Evolutionary conservation across 306 rosid genomes (phyloP), one percentile per base, ranked within the genome.

Genomic region (Macrotyloma uniflorum): DNA sequence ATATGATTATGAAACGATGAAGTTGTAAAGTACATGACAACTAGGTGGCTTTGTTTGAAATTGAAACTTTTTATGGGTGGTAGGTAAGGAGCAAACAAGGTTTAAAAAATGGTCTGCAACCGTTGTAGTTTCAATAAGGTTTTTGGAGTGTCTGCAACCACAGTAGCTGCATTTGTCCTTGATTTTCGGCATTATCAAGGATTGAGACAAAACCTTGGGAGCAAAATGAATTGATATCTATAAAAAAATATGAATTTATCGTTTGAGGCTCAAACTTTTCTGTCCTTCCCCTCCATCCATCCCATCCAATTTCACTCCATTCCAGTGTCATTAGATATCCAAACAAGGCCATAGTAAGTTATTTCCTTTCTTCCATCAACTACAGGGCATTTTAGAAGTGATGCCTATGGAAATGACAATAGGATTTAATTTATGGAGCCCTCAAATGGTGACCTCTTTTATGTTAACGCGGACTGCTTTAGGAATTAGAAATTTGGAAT

Each of bases 401-500:
- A 55, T 43, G 20, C 40, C 18, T 6, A 3, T 32, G 43, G 14
- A 26, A 49, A 8, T 71, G 75, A 42, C 49, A 46, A 53, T 84
- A 89, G 83, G 13, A 23, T 42, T 71, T 16, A 16, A 53, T 64
- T 62, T 50, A 8, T 64, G 42, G 38, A 45, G 10, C 10, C 23
- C 58, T 68, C 23, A 49, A 20, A 38, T 5, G 33, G 2, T 16
- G 45, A 50, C 22, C 55, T 62, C 43, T 69, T 64, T 47, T 46
- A 22, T 26, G 54, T 24, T 46, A 42, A 35, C 6, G 36, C 8
- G 4, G 7, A 51, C 28, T 5, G 9, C 20, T 12, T 20, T 47
- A 43, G 71, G 84, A 85, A 36, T 54, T 72, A 19, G 5, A 59
- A 70, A 18, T 65, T 69, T 8, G 43, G 43, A 38, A 38, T 68